phyloP scores from a whole-genome alignment of 1,139 yeast genomes.

The Geotrichum candidum region DNA sequence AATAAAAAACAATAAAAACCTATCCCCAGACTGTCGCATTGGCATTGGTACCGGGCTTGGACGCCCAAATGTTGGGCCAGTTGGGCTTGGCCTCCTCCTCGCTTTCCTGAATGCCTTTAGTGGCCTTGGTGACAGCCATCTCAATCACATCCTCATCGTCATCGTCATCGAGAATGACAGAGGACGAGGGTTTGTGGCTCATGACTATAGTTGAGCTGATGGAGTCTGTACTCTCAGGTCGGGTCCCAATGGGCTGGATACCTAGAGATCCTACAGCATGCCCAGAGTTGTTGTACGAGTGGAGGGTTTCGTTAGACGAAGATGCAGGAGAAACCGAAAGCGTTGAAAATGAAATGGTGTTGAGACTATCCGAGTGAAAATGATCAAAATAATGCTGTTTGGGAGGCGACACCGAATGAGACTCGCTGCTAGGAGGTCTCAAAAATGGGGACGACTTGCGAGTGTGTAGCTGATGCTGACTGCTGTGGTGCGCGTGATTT shows the following conservation, averaged over 20 bases:
- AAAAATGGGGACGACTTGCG: conserved; percentile 10
- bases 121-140: not conserved
- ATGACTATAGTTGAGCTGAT: not conserved
- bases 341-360: conserved; percentile 3
- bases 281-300: not conserved
- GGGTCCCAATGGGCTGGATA: conserved; percentile 9
- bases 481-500: not conserved
- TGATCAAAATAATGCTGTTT: conserved; percentile 4
- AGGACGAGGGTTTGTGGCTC: not conserved
- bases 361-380: conserved; percentile 2
- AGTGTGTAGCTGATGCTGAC: not conserved
- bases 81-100: not conserved
- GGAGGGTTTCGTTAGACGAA: conserved; percentile 8
- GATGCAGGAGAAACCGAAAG: conserved; percentile 12
- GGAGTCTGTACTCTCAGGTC: conserved; percentile 6
- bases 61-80: conserved; percentile 16
- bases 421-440: conserved; percentile 6
- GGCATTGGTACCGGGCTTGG: not conserved
- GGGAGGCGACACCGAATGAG: conserved; percentile 8
- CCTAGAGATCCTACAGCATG: not conserved
- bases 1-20: not conserved
- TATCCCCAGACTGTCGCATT: conserved; percentile 14
- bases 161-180: conserved; percentile 3
- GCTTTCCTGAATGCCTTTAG: not conserved
- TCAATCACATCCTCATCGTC: conserved; percentile 7